Base-by-base conservation (phyloP, 2,329 filamentous ascomycete genomes). In the Chaetomium olivaceum region DNA sequence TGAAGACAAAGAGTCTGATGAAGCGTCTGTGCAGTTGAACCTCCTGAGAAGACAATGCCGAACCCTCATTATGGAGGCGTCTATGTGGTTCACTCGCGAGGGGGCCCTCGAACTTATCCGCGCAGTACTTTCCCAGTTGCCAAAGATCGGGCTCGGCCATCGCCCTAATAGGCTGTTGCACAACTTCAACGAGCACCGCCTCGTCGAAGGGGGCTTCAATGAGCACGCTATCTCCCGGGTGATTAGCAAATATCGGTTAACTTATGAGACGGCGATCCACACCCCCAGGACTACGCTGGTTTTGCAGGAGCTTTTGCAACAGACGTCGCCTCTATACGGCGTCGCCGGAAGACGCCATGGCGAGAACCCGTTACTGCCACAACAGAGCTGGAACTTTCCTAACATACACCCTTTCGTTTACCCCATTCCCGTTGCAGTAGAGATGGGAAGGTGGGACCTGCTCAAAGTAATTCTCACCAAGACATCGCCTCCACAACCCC, bases 401-500 rank as follows among this genome's bases (percentile, higher is more conserved):
- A 4, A 2, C 19, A 16, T 11, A 1, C 61, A 52, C 9, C 43
- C 61, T 7, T 52, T 46, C 31, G n/a, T 31, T 33, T 46, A 63
- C 29, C 46, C 61, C 4, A 31, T 52, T n/a, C 43, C 61, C 3
- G 12, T 63, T 33, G 55, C 31, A 6, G 23, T 63, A 16, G 16
- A 43, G 1, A 12, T 29, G 6, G 61, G 23, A 14, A 29, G 25
- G 6, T 31, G 46, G 16, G 61, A 52, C 19, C 7, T 59, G 23
- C 56, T 63, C 3, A 25, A 55, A 39, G 9, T 63, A 12, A 55
- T 59, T 0, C 46, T 63, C 62, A 46, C n/a, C 23, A 16, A 54
- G 5, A 55, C 55, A 2, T 5, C 55, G 1, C 19, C 62, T 3
- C 55, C 62, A 23, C 7, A 7, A 33, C 33, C 16, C 4, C 55